These are phyloP conservation scores for Puccinellia tenuiflora DNA, from an alignment of 176 grass and related monocot genomes.

Conservation along the genomic window DNA sequence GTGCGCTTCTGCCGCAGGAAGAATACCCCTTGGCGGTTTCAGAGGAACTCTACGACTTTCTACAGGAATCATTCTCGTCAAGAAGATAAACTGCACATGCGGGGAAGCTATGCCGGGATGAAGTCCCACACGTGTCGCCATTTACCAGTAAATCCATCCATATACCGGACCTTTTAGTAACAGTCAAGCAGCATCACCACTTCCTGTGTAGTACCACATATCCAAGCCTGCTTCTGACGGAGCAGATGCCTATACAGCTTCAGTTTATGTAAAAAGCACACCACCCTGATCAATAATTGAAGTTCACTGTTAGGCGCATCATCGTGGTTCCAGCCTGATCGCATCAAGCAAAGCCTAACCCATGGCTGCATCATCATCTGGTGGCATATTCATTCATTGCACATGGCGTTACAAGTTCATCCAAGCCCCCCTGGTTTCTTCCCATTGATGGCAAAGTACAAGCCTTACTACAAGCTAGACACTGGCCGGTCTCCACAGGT, in stretches of 20 bases:
- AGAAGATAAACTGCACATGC: slow-evolving; percentile 31
- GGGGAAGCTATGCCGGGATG: neutral
- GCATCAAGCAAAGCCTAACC: slow-evolving; percentile 16
- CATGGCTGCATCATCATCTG: slow-evolving; percentile 8
- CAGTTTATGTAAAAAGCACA: slow-evolving; percentile 23
- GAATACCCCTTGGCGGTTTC: slow-evolving; percentile 67
- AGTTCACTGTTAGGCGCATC: slow-evolving; percentile 24
- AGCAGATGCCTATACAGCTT: slow-evolving; percentile 14
- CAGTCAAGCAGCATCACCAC: slow-evolving; percentile 3
- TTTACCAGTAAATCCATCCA: neutral
- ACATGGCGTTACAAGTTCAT: slow-evolving; percentile 23
- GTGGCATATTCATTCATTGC: slow-evolving; percentile 33
- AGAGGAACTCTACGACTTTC: slow-evolving; percentile 68
- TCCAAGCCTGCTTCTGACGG: slow-evolving; percentile 18
- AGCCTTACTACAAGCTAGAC: neutral
- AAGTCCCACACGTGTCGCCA: neutral
- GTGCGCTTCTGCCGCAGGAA: slow-evolving; percentile 93
- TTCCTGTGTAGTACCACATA: neutral
- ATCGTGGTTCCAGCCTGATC: slow-evolving; percentile 14
- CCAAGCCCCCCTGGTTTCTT: slow-evolving; percentile 1
- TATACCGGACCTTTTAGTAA: neutral
- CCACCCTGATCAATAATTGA: slow-evolving; percentile 30
- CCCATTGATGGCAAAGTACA: slow-evolving; percentile 28
- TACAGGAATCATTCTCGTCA: slow-evolving; percentile 34
- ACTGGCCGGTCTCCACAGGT: neutral